Evolutionary conservation across 805 yeast genomes (phyloP).

Genomic region (Ogataea nakhonphanomensis): DNA sequence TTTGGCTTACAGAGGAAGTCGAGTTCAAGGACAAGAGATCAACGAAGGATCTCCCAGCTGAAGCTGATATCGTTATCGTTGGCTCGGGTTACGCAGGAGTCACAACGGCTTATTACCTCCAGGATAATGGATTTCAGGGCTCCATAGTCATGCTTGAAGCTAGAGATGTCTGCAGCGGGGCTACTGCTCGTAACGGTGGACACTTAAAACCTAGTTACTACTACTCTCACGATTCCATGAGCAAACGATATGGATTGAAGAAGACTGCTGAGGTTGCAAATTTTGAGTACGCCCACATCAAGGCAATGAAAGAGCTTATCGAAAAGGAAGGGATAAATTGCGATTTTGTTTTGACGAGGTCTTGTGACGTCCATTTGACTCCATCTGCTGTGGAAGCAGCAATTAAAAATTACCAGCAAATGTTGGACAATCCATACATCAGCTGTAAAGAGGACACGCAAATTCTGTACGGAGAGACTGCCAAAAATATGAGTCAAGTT

Average conservation of each 20-base stretch:
- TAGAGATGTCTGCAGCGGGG: conserved; percentile 37
- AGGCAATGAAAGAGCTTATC: conserved; percentile 32
- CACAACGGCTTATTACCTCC: conserved; percentile 35
- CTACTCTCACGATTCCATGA: conserved; percentile 15
- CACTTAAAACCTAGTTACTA: conserved; percentile 40
- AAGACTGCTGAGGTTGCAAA: conserved; percentile 36
- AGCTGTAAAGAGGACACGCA: conserved; percentile 32
- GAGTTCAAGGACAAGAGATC: conserved; percentile 17
- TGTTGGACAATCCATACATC: conserved; percentile 29
- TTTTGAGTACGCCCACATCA: conserved; percentile 37
- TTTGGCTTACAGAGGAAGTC: conserved; percentile 17
- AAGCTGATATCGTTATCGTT: conserved; percentile 38
- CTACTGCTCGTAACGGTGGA: conserved; percentile 50
- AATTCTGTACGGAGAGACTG: conserved; percentile 32
- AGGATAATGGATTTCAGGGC: conserved; percentile 22
- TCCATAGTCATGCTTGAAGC: conserved; percentile 34
- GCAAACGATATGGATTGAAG: conserved; percentile 22
- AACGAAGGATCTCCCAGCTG: conserved; percentile 31
- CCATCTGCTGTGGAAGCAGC: conserved; percentile 12
- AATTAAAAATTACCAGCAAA: conserved; percentile 14
- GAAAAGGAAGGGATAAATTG: conserved; percentile 33
- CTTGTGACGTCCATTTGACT: conserved; percentile 28
- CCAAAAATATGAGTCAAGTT: conserved; percentile 30
- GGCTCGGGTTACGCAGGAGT: conserved; percentile 47
- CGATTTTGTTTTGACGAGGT: conserved; percentile 30